Evolutionary conservation across 768 basidiomycete genomes (phyloP), one percentile per base, ranked within the genome.

Genomic region (Boletus patriciae): DNA sequence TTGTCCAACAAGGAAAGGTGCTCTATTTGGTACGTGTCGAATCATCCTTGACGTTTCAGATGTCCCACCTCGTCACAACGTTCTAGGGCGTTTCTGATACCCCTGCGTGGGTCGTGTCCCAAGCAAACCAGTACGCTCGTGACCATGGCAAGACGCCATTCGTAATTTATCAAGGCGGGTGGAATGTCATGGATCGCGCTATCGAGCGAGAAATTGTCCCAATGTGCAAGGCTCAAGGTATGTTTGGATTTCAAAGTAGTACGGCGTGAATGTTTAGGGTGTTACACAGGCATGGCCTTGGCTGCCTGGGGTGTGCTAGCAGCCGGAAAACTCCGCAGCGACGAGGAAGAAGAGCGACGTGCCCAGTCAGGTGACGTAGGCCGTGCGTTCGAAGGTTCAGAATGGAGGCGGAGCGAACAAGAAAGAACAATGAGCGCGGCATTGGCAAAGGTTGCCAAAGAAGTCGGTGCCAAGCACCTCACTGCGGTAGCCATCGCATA

Each of bases 391-490:
- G n/a, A 38, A 5, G 13, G 37, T 13, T 9, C 60, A 0, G 45
- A 68, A 2, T 79, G 78, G 74, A 63, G 66, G 58, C 76, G 75
- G 36, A 72, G 50, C 13, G 68, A 71, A 9, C 38, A 63, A 13
- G 71, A 78, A 58, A 66, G 47, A 10, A 67, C 69, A 19, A 65
- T 78, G 25, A 72, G 68, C 44, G 55, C 55, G 6, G 75, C 71
- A 3, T 66, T 78, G 29, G 76, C 75, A 47, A 66, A 73, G 51
- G 71, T 80, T 34, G 77, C 78, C 0, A 62, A 66, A 25, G 70
- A 79, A 50, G 66, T 83, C 6, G 83, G 82, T 0, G 75, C 76
- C 4, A 73, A 79, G 60, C 68, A 69, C 46, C 73, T 85, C 59
- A 78, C 77, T 9, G 70, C 83, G 41, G 69, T 65, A 12, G 65